These are phyloP conservation scores for Claviceps maximensis DNA, from an alignment of 2,329 filamentous ascomycete species.

Conservation along the genomic window DNA sequence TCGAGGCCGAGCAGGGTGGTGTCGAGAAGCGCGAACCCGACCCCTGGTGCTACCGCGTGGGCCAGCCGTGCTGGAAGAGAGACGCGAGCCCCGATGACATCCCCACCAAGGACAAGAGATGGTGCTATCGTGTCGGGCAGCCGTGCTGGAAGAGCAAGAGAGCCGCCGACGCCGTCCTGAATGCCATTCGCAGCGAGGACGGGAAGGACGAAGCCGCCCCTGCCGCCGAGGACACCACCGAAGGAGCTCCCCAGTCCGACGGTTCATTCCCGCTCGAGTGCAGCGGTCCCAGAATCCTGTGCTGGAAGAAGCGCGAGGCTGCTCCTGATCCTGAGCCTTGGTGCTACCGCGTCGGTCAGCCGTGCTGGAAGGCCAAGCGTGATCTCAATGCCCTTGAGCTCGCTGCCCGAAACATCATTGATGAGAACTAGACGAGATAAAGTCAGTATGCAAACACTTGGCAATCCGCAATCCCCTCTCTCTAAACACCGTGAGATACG, in stretches of 20 bases:
- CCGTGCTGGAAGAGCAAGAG: constrained; percentile 26
- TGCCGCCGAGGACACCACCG: constrained; percentile 9
- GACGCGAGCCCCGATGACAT: neutral
- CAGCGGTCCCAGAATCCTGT: constrained; percentile 3
- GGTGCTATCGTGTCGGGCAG: neutral
- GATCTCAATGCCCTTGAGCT: constrained; percentile 15
- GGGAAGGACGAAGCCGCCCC: neutral
- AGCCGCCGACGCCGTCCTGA: constrained; percentile 23
- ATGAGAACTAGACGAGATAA: constrained; percentile 1
- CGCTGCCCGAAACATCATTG: constrained; percentile 16
- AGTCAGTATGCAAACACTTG: neutral
- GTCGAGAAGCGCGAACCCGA: constrained; percentile 11
- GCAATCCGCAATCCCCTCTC: neutral
- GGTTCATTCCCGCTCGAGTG: constrained; percentile 10
- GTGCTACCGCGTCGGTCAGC: constrained; percentile 24
- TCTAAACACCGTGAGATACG: too few species aligned
- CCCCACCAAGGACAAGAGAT: constrained; percentile 16
- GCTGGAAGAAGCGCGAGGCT: constrained; percentile 8
- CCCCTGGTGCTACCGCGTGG: constrained; percentile 19
- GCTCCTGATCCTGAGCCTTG: constrained; percentile 11
- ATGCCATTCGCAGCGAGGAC: constrained; percentile 12
- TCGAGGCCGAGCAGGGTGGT: constrained; percentile 10
- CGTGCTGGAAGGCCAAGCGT: constrained; percentile 30
- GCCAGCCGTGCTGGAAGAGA: constrained; percentile 20
- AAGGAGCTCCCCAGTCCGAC: constrained; percentile 17